Conservation (phyloP, 257 asterid genomes). For the Solanum corneliomulleri region DNA sequence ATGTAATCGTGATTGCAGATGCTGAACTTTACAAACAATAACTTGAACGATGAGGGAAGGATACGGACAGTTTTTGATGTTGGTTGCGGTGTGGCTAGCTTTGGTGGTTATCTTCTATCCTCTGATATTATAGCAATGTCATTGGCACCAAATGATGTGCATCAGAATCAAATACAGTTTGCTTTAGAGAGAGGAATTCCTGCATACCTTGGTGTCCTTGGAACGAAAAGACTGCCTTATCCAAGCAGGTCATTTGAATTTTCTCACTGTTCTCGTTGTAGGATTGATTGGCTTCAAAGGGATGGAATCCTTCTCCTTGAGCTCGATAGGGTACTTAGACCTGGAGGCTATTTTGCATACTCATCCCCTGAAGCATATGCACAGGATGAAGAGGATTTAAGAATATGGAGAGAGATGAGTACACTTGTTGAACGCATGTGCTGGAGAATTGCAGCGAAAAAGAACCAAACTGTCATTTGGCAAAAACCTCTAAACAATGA, state of each 20-base stretch:
- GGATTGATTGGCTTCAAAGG: conserved; percentile 94
- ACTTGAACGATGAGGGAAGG: conserved; percentile 63
- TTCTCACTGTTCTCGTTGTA: conserved; percentile 92
- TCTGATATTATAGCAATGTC: conserved; percentile 84
- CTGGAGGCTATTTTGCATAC: conserved; percentile 94
- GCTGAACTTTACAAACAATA: conserved; percentile 61
- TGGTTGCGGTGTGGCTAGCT: conserved; percentile 96
- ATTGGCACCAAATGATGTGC: conserved; percentile 89
- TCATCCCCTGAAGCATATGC: conserved; percentile 98
- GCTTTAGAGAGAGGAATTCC: conserved; percentile 96
- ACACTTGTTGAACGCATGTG: conserved; percentile 88
- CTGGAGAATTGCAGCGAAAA: conserved; percentile 74
- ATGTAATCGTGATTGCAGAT: conserved; percentile 34
- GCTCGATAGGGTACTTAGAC: conserved; percentile 81
- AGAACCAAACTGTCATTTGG: conserved; percentile 90
- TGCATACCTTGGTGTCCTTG: conserved; percentile 91
- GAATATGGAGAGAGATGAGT: conserved; percentile 85
- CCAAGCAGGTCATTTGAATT: conserved; percentile 94
- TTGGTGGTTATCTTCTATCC: conserved; percentile 89
- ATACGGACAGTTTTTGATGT: conserved; percentile 80
- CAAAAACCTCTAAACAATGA: conserved; percentile 77
- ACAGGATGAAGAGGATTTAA: conserved; percentile 79
- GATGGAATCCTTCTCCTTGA: conserved; percentile 92
- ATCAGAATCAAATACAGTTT: conserved; percentile 92
- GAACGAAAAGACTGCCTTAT: conserved; percentile 89